Base-by-base conservation (phyloP, 305 asterid species). In the Fraxinus velutina region DNA sequence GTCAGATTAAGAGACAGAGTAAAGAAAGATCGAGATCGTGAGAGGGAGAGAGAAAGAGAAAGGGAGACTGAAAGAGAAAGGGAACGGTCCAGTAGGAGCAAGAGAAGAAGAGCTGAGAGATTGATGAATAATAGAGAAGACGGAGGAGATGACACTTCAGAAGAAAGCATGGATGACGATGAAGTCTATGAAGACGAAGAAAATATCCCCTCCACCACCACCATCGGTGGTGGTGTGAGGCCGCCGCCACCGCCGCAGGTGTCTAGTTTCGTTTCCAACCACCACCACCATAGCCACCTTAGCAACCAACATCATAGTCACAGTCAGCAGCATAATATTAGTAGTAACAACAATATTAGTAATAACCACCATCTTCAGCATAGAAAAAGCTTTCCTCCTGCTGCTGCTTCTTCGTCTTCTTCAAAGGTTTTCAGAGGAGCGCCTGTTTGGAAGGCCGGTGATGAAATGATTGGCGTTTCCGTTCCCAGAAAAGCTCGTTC, bases 401-500 rank as follows among this genome's bases (percentile, higher is more conserved):
- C 70, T 0, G 71, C 55, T 64, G 77, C 89, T 62, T 73, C 90
- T 5, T 50, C 80, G 29, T 15, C 84, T 77, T 33, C 90, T 27
- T 81, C 89, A 3, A 93, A 92, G 87, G 81, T 87, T 82, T 86
- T 87, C 71, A 84, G 93, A 75, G 86, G 88, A 17, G 90, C 93
- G 24, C 96, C 98, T 30, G 98, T 92, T 5, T 93, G 98, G 99
- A 96, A 91, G 82, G 68, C 98, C 74, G 97, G 97, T 62, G 97
- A 94, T 78, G 99, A 96, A 90, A 91, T 91, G 96, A 96, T 96
- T 74, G 92, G 97, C 75, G 98, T 90, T 79, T 87, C 97, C 30
- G 98, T 96, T 17, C 99, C 99, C 0, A 91, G 98, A 88, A 96
- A 94, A 88, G 98, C 98, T 82, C 99, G 99, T 12, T 87, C 99